Conservation (phyloP, 176 grass and related monocot genomes). For the Carex parvula region DNA sequence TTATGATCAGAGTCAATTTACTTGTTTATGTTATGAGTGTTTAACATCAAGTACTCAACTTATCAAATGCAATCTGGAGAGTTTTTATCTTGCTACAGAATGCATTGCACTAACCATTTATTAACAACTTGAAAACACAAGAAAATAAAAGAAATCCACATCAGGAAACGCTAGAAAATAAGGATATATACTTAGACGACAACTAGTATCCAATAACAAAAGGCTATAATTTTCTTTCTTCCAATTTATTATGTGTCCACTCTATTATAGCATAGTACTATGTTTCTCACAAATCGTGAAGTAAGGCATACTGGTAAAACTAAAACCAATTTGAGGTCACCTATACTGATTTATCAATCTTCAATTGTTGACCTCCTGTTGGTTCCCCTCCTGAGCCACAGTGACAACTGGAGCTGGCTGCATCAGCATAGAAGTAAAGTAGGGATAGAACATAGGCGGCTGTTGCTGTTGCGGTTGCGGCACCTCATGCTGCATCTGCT, state of each 20-base stretch:
- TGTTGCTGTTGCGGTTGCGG: neutral
- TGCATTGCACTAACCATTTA: neutral
- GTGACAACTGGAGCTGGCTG: slow-evolving; percentile 21
- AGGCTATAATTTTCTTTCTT: neutral
- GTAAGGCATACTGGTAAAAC: neutral
- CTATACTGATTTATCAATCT: neutral
- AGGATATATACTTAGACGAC: neutral
- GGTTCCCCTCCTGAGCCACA: slow-evolving; percentile 1
- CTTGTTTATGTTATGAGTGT: neutral
- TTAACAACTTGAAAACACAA: neutral
- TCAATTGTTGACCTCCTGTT: slow-evolving; percentile 11
- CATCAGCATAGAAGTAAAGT: slow-evolving; percentile 50
- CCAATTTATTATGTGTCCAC: neutral
- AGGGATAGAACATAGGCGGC: slow-evolving; percentile 21
- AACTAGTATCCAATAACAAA: neutral
- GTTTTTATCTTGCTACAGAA: neutral
- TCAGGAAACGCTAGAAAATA: neutral
- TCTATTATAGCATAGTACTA: neutral
- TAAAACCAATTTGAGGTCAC: neutral
- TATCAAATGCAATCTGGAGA: neutral
- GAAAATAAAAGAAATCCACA: neutral
- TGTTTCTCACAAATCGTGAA: neutral
- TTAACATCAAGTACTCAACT: neutral
- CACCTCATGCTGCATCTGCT: slow-evolving; percentile 23
- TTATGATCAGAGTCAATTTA: neutral